Evolutionary conservation across 1,284 basidiomycete species (phyloP).

Genomic region (Cutaneotrichosporon cutaneum): DNA sequence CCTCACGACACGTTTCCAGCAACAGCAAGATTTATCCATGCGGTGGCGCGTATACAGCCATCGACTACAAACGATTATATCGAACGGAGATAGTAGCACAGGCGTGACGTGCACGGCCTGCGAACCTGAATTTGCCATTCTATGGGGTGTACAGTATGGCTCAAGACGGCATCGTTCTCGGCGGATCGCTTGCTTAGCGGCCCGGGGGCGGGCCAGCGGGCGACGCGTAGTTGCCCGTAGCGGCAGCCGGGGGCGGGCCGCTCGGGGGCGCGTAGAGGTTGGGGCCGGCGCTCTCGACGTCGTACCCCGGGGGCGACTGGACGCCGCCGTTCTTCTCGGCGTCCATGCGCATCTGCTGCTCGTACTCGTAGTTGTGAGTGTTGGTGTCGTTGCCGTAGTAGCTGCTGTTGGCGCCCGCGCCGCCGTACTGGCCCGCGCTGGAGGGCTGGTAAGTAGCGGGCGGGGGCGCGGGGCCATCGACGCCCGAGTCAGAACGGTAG

Average conservation of each 20-base stretch:
- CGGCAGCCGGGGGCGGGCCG: constrained; percentile 31
- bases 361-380: constrained; percentile 42
- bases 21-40: neutral
- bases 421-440: constrained; percentile 37
- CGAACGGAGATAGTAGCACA: neutral
- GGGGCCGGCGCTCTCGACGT: neutral
- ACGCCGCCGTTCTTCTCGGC: neutral
- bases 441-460: constrained; percentile 43
- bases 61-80: neutral
- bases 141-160: neutral
- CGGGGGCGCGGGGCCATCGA: constrained; percentile 17
- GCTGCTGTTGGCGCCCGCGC: constrained; percentile 36
- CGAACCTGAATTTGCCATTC: neutral
- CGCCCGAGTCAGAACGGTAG: neutral
- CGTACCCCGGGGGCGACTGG: constrained; percentile 11
- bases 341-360: constrained; percentile 36
- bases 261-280: constrained; percentile 32
- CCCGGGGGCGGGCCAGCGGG: constrained; percentile 16
- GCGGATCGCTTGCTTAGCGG: neutral
- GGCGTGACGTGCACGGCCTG: neutral
- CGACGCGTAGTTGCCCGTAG: constrained; percentile 24
- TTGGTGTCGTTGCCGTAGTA: constrained; percentile 29
- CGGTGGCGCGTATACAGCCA: neutral
- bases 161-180: neutral
- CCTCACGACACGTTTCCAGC: neutral